A percentile compares a stretch with the other conserved stretches of the same genome.
These are phyloP conservation scores for Karstenula rhodostoma DNA, from an alignment of 2,329 filamentous ascomycete species.

Conservation along the genomic window DNA sequence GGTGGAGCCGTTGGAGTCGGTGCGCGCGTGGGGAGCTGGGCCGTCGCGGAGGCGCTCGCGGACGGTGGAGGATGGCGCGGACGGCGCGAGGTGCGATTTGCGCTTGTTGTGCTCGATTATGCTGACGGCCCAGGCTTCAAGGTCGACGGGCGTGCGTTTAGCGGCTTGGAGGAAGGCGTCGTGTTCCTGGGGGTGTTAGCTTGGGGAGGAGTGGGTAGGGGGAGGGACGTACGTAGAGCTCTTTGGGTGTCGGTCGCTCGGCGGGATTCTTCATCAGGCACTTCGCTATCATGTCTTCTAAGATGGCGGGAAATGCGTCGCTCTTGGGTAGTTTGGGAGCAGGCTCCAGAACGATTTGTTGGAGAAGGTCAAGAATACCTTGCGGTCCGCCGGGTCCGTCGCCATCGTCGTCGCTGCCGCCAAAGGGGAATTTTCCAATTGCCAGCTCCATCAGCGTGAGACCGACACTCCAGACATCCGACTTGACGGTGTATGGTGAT, in stretches of 20 bases:
- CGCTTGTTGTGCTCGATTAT: slow-evolving; percentile 96
- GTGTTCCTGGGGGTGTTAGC: slow-evolving; percentile 68
- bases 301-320: slow-evolving; percentile 92
- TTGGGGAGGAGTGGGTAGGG: not conserved
- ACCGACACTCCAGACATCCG: slow-evolving; percentile 98
- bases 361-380: slow-evolving; percentile 92
- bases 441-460: slow-evolving; percentile 95
- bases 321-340: slow-evolving; percentile 94
- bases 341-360: slow-evolving; percentile 97
- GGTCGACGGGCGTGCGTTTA: slow-evolving; percentile 93
- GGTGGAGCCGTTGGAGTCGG: slow-evolving; percentile 33
- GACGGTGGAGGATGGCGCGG: slow-evolving; percentile 71
- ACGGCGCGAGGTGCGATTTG: slow-evolving; percentile 87
- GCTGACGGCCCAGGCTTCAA: slow-evolving; percentile 90
- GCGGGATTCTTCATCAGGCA: slow-evolving; percentile 91
- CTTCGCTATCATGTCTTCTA: slow-evolving; percentile 97
- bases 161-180: slow-evolving; percentile 96
- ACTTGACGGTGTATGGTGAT: slow-evolving; percentile 96
- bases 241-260: slow-evolving; percentile 87
- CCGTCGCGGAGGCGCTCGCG: slow-evolving; percentile 48
- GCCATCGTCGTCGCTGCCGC: slow-evolving; percentile 77
- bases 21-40: slow-evolving; percentile 33
- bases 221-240: slow-evolving; percentile 79
- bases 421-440: slow-evolving; percentile 97
- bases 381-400: slow-evolving; percentile 76